Conservation (phyloP, 805 yeast species). For the Yamadazyma nakazawae region DNA sequence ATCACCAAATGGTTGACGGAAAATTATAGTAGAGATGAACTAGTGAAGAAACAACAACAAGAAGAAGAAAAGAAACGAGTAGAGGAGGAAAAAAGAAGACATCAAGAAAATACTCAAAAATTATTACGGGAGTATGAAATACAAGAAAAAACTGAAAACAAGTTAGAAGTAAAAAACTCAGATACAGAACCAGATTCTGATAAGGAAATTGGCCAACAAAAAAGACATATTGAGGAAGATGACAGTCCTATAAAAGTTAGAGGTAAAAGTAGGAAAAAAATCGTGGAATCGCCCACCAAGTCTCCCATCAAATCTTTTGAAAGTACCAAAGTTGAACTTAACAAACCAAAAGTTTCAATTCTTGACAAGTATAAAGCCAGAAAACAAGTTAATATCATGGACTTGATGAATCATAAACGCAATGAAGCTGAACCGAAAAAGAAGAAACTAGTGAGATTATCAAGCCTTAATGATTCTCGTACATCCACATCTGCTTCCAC, state of each 20-base stretch:
- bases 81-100: slow-evolving; percentile 11
- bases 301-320: slow-evolving; percentile 2
- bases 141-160: slow-evolving; percentile 1
- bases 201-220: slow-evolving; percentile 1
- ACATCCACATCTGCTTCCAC: slow-evolving; percentile 6
- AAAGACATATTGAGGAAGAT: slow-evolving; percentile 29
- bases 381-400: slow-evolving; percentile 30
- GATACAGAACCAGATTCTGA: background rate
- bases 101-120: slow-evolving; percentile 6
- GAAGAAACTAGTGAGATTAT: slow-evolving; percentile 36
- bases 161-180: too few species aligned
- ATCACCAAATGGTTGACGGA: slow-evolving; percentile 37
- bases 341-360: slow-evolving; percentile 39
- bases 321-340: slow-evolving; percentile 40
- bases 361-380: slow-evolving; percentile 39
- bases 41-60: slow-evolving; percentile 15
- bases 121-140: slow-evolving; percentile 9
- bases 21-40: slow-evolving; percentile 27
- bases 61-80: slow-evolving; percentile 14
- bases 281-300: slow-evolving; percentile 20
- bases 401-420: slow-evolving; percentile 5
- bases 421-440: slow-evolving; percentile 22
- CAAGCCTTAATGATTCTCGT: slow-evolving; percentile 15
- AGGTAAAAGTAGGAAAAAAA: slow-evolving; percentile 22
- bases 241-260: slow-evolving; percentile 32